Evolutionary conservation across 2,329 filamentous ascomycete species (phyloP), one percentile per base, ranked within the genome.

Genomic region (Calonectria pauciramosa): DNA sequence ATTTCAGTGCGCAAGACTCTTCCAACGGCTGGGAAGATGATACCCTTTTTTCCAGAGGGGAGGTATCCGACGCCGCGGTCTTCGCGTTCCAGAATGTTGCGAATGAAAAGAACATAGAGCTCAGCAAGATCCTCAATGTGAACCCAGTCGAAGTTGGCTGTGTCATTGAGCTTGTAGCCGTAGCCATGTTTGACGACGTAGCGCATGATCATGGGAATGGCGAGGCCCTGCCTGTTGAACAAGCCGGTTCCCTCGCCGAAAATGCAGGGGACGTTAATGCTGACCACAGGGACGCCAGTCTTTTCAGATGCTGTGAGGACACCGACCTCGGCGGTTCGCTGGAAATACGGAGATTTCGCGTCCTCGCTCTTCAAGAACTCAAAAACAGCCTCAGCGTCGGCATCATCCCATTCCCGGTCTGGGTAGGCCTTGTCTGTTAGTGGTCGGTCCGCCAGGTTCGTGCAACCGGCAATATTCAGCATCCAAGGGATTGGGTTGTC

Each of bases 101-200:
- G 67, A 11, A 56, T 16, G 13, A 73, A 44, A 13, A 73, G 71
- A 34, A 70, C 49, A 51, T 56, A 73, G 14, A 70, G n/a, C 20
- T 73, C 71, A 10, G 71, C 71, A 11, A 70, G 71, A 51, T 73
- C 71, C 16, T 73, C 59, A n/a, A 73, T 68, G 32, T 73, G 67
- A 1, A 70, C 71, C 66, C 59, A 73, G 23, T 73, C 67, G 2
- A 52, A 66, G 32, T 70, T 70, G 30, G 54, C 56, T 8, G 71
- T 73, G 13, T 73, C 67, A 23, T 70, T 73, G 13, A 70, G 47
- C 32, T 70, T 73, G 66, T 70, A 70, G 26, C 66, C 71, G 23
- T 66, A 52, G 14, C 66, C 71, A 28, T 70, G 71, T 14, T 70
- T 59, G 11, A 73, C 28, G 1, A 73, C 67, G n/a, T 59, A 70